Base-by-base conservation (phyloP, 225 moss, liverwort and hornwort genomes). In the Climacium dendroides region DNA sequence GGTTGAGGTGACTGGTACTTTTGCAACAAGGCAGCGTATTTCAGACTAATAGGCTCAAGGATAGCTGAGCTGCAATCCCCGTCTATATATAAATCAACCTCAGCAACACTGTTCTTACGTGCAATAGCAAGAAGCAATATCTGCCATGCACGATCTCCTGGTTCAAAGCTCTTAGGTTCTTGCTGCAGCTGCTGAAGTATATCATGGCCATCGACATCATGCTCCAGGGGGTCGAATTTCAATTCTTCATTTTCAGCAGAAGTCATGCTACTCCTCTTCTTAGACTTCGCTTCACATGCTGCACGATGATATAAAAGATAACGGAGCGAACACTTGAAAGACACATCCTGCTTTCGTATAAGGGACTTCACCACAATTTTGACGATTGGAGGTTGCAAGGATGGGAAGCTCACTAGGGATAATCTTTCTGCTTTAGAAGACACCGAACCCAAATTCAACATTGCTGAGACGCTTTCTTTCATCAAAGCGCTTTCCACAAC, bases 71-170 rank as follows among this genome's bases (percentile, higher is more conserved):
- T 82, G 75, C 86, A 91, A 77, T 64, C 62, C 50, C 92, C 91
- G 22, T 89, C 91, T n/a, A 81, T 43, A 59, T 81, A 79, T 13
- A 97, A 54, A 47, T 88, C 92, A 73, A 95, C 92, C 78, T 94
- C 90, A 59, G 93, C 94, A 57, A 96, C 93, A 81, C 88, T 88
- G 65, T 86, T 77, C 74, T 91, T 90, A 43, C 90, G 89, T 81
- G 94, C 96, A 90, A 97, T 91, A 7, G 92, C 89, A 76, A 97
- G 62, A 59, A 97, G 92, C 62, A 97, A 89, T 57, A 94, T 87
- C 88, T 94, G 93, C 96, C 96, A 97, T 45, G 93, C 89, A n/a
- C 92, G 95, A 58, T 93, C 85, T 45, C 93, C 95, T 78, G 89
- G 88, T 88, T 86, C 90, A 74, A 92, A 93, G 34, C 80, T 89